Evolutionary conservation across 2,329 filamentous ascomycete species (phyloP).

Genomic region (Trichocomaceae sp.): DNA sequence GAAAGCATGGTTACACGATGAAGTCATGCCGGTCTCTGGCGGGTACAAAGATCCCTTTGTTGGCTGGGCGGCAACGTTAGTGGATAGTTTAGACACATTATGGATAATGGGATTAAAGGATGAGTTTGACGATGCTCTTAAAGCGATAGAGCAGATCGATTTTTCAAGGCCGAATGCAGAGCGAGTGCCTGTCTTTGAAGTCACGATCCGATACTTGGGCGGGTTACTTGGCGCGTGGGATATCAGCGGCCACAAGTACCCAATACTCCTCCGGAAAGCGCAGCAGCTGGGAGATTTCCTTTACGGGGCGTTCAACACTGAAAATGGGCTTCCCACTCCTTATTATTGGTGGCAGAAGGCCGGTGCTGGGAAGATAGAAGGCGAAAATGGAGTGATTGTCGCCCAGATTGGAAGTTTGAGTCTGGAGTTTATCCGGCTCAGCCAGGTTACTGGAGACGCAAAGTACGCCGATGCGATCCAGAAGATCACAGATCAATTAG

Average conservation of each 20-base stretch:
- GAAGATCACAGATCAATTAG: conserved; percentile 29
- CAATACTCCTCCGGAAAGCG: conserved; percentile 64
- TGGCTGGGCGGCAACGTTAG: conserved; percentile 75
- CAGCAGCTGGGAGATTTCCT: conserved; percentile 69
- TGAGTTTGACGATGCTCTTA: conserved; percentile 69
- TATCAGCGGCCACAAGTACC: conserved; percentile 61
- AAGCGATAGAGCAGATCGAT: conserved; percentile 62
- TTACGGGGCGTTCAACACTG: conserved; percentile 76
- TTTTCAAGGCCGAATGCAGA: conserved; percentile 62
- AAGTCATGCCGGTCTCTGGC: conserved; percentile 66
- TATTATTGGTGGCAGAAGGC: conserved; percentile 23
- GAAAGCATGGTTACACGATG: conserved; percentile 77
- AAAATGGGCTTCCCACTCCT: conserved; percentile 78
- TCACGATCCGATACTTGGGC: conserved; percentile 78
- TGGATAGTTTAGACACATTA: conserved; percentile 69
- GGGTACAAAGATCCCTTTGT: conserved; percentile 68
- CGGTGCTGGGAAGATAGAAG: conserved; percentile 16
- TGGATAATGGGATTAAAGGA: conserved; percentile 76
- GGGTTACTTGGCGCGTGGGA: conserved; percentile 78
- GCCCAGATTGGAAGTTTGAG: conserved; percentile 36
- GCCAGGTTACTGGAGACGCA: conserved; percentile 33
- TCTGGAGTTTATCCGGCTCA: conserved; percentile 37
- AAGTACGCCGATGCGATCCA: conserved; percentile 35
- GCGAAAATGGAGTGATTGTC: conserved; percentile 20
- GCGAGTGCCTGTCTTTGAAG: conserved; percentile 75